A percentile compares a stretch with the other conserved stretches of the same genome.
Conservation (phyloP, 768 basidiomycete species). For the Sarcomyxa edulis region DNA sequence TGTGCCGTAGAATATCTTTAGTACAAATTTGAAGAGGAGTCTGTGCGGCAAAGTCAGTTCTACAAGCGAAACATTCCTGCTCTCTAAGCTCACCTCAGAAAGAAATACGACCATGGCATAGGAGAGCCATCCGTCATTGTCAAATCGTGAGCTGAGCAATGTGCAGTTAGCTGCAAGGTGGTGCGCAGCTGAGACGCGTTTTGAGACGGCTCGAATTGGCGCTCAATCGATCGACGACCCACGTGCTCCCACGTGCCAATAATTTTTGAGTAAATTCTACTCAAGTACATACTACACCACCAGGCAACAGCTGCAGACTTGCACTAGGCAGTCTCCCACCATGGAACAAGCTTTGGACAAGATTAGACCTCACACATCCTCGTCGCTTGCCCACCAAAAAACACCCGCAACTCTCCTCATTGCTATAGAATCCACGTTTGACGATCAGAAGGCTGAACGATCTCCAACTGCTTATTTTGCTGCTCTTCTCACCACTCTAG, state of each 20-base stretch:
- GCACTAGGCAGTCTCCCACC: too few relatives aligned
- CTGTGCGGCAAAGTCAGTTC: conserved; percentile 24
- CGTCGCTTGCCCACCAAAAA: conserved; percentile 82
- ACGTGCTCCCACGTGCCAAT: too few relatives aligned
- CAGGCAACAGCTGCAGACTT: too few relatives aligned
- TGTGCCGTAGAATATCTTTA: conserved; percentile 87
- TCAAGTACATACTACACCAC: too few relatives aligned
- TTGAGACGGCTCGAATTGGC: too few relatives aligned
- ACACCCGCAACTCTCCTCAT: conserved; percentile 79
- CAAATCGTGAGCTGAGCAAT: too few relatives aligned
- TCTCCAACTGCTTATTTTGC: conserved; percentile 93
- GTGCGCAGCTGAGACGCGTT: too few relatives aligned
- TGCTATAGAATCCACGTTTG: conserved; percentile 78
- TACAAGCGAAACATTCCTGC: conserved; percentile 1
- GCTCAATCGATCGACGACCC: too few relatives aligned
- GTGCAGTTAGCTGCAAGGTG: too few relatives aligned
- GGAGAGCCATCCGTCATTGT: conserved; percentile 33
- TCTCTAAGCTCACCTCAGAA: conserved; percentile 67
- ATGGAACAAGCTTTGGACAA: conserved; percentile 75
- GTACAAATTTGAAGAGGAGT: conserved; percentile 71
- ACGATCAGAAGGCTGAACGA: conserved; percentile 60
- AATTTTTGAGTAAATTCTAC: too few relatives aligned
- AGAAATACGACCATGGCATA: conserved; percentile 59
- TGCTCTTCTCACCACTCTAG: conserved; percentile 80
- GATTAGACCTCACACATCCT: conserved; percentile 81